phyloP scores from a whole-genome alignment of 2,329 filamentous ascomycete genomes.

The Aspergillus felis region DNA sequence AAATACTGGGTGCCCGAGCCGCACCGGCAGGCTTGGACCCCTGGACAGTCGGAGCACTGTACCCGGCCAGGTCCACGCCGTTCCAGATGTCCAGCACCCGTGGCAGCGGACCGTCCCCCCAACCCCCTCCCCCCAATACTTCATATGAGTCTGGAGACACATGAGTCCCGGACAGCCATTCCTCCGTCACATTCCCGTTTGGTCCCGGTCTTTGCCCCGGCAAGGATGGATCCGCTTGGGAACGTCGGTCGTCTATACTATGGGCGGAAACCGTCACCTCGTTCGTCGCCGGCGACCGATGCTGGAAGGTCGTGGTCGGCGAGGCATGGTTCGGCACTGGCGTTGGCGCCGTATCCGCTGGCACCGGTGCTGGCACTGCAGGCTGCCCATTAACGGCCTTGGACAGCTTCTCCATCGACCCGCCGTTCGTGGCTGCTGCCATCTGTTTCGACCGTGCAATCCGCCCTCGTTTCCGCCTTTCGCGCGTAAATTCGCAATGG shows the following conservation, averaged over 20 bases:
- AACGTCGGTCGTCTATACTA: conserved; percentile 27
- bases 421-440: conserved; percentile 7
- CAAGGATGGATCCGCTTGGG: conserved; percentile 17
- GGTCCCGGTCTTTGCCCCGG: conserved; percentile 16
- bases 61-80: conserved; percentile 23
- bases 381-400: conserved; percentile 1
- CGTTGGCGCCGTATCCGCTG: conserved; percentile 11
- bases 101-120: conserved; percentile 25
- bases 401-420: conserved; percentile 1
- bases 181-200: conserved; percentile 27
- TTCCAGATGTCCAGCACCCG: conserved; percentile 31
- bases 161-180: conserved; percentile 31
- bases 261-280: conserved; percentile 25
- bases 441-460: conserved; percentile 71
- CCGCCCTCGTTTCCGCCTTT: conserved; percentile 91
- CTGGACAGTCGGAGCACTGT: conserved; percentile 45
- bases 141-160: conserved; percentile 32
- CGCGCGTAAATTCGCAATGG: conserved; percentile 79
- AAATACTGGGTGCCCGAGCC: conserved; percentile 45
- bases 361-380: not conserved
- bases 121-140: conserved; percentile 21
- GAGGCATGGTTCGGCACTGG: conserved; percentile 19
- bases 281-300: conserved; percentile 27
- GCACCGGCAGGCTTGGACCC: conserved; percentile 55
- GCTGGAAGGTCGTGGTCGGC: conserved; percentile 20